Conservation (phyloP, 2,329 filamentous ascomycete species). For the Stachybotrys chlorohalonatus region DNA sequence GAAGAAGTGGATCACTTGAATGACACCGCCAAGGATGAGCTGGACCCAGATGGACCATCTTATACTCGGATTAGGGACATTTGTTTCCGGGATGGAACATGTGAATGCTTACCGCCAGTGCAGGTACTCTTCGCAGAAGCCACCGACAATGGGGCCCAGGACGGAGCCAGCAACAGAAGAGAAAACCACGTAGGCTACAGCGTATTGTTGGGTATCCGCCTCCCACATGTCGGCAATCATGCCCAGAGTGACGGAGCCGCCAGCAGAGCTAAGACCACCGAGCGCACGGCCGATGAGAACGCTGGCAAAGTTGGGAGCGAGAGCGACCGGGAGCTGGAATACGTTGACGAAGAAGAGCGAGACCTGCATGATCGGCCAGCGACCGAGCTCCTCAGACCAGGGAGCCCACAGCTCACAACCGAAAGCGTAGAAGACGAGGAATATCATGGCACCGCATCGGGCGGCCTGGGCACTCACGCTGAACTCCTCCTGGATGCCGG, state of each 20-base stretch:
- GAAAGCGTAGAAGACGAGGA: conserved; percentile 72
- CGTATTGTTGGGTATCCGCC: conserved; percentile 62
- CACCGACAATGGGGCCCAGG: conserved; percentile 69
- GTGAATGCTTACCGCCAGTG: conserved; percentile 47
- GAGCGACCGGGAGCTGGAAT: conserved; percentile 62
- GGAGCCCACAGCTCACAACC: conserved; percentile 85
- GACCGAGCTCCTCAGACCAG: conserved; percentile 76
- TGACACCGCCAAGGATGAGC: conserved; percentile 64
- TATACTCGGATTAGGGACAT: conserved; percentile 5
- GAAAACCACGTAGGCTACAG: conserved; percentile 68
- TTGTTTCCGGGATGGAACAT: background rate
- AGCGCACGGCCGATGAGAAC: conserved; percentile 63
- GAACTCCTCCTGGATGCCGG: conserved; percentile 59
- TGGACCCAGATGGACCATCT: conserved; percentile 74
- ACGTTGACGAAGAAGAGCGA: conserved; percentile 70
- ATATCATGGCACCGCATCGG: conserved; percentile 67
- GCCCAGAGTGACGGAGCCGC: conserved; percentile 63
- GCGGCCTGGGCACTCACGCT: conserved; percentile 58
- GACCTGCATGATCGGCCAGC: conserved; percentile 65
- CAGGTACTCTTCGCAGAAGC: conserved; percentile 60
- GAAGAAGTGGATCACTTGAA: conserved; percentile 58
- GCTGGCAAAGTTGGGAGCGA: conserved; percentile 64
- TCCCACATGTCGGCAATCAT: conserved; percentile 73
- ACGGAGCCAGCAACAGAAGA: conserved; percentile 72
- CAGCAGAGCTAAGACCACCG: conserved; percentile 62